Evolutionary conservation across 495 filamentous ascomycete species (phyloP), one percentile per base, ranked within the genome.

Genomic region (Aspergillus haitiensis): DNA sequence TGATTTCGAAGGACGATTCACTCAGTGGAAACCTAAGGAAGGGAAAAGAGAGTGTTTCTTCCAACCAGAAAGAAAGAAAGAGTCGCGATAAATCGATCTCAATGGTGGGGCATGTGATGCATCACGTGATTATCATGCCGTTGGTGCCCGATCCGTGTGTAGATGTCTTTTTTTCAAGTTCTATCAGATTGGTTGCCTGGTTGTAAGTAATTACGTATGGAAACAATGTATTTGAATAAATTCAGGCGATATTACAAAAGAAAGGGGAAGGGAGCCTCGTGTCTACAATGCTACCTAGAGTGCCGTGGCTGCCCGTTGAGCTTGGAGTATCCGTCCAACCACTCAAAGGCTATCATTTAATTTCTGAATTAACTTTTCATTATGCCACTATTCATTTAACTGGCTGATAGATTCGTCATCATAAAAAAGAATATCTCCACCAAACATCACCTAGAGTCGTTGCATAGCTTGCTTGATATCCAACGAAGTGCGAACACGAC

Each of bases 361-460:
- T 13, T 40, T 37, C 8, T 54, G 60, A 56, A 10, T 52, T 46
- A 60, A 54, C 59, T 59, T 61, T 68, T 61, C 63, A 68, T 68
- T 68, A 68, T 59, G 60, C 63, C 61, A 62, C 60, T 63, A 61
- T 48, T 64, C 53, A 55, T 59, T 56, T 61, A 56, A 61, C 16
- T 61, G 61, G 63, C 63, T 58, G 53, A 52, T 68, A 58, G 59
- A 65, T 63, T 68, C 66, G 61, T 68, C 66, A 68, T 68, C 66
- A 65, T 68, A 61, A 68, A 53, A 47, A 18, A 59, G 33, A n/a
- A n/a, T n/a, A 60, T 60, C 31, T 56, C 40, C 52, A 48, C 54
- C 53, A 18, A 42, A 33, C 16, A 59, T 49, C 49, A 36, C 45
- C 11, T 35, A 16, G 2, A 33, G 39, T 21, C 16, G 53, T 27